Evolutionary conservation across 2,329 filamentous ascomycete species (phyloP).

Genomic region (Scortechinia acanthostroma): DNA sequence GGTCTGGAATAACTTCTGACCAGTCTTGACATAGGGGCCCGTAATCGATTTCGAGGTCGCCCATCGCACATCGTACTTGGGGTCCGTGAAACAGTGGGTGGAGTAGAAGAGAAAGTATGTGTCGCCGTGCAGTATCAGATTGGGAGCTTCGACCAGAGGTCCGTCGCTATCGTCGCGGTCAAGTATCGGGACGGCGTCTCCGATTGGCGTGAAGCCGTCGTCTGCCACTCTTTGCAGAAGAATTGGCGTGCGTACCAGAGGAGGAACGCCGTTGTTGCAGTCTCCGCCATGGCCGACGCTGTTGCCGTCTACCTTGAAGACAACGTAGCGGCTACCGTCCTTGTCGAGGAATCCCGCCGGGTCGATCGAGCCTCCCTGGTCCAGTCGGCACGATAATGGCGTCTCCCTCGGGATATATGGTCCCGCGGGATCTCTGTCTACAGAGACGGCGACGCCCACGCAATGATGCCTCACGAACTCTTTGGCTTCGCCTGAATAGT

Average conservation of each 20-base stretch:
- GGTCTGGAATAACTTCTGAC: slow-evolving; percentile 20
- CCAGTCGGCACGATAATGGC: slow-evolving; percentile 42
- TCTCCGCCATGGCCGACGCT: slow-evolving; percentile 32
- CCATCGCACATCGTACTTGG: slow-evolving; percentile 51
- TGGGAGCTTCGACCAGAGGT: slow-evolving; percentile 55
- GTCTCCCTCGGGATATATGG: slow-evolving; percentile 38
- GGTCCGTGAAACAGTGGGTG: slow-evolving; percentile 46
- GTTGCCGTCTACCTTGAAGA: slow-evolving; percentile 65
- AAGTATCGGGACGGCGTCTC: slow-evolving; percentile 36
- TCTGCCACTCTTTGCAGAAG: slow-evolving; percentile 41
- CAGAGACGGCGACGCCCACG: slow-evolving; percentile 38
- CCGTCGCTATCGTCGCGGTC: slow-evolving; percentile 33
- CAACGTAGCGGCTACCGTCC: slow-evolving; percentile 44
- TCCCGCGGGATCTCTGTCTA: slow-evolving; percentile 31
- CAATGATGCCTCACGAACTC: slow-evolving; percentile 37
- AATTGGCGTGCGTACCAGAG: slow-evolving; percentile 38
- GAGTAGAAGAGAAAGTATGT: slow-evolving; percentile 57
- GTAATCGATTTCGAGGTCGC: slow-evolving; percentile 32
- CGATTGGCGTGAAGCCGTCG: slow-evolving; percentile 43
- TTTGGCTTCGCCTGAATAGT: slow-evolving; percentile 42
- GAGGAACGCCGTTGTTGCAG: slow-evolving; percentile 32
- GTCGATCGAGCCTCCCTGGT: slow-evolving; percentile 55
- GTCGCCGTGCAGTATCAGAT: slow-evolving; percentile 32
- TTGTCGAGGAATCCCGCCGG: slow-evolving; percentile 48
- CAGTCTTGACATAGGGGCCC: slow-evolving; percentile 26